phyloP scores from a whole-genome alignment of 768 basidiomycete species.

The Sarcodon sp. region DNA sequence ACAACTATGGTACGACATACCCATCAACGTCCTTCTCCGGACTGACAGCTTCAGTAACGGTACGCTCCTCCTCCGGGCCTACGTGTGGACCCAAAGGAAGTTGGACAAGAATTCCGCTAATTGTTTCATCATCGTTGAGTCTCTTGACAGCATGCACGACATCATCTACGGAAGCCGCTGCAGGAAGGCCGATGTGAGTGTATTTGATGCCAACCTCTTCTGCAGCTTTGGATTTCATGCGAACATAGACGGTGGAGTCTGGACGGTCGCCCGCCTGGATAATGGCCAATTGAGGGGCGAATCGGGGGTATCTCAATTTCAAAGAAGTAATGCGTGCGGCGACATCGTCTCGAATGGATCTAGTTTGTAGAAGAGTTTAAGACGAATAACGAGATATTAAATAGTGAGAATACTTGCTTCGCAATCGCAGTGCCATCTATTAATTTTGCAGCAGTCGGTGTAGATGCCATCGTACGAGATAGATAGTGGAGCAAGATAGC shows the following conservation, averaged over 20 bases:
- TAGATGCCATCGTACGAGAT: slow-evolving; percentile 8
- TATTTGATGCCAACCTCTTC: slow-evolving; percentile 87
- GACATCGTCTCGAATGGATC: slow-evolving; percentile 71
- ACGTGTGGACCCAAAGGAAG: slow-evolving; percentile 85
- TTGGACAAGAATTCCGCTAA: slow-evolving; percentile 91
- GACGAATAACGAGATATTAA: slow-evolving; percentile 1
- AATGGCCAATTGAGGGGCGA: slow-evolving; percentile 83
- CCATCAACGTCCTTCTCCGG: slow-evolving; percentile 97
- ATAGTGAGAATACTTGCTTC: slow-evolving; percentile 39
- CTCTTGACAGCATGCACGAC: slow-evolving; percentile 66
- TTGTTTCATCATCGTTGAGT: slow-evolving; percentile 69
- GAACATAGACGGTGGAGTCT: slow-evolving; percentile 86
- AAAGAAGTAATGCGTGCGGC: slow-evolving; percentile 52
- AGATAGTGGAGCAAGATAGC: neutral
- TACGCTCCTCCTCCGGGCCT: slow-evolving; percentile 68
- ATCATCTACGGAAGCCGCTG: slow-evolving; percentile 56
- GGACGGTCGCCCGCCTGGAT: slow-evolving; percentile 89
- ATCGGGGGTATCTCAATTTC: slow-evolving; percentile 67
- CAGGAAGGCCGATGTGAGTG: slow-evolving; percentile 66
- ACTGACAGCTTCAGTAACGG: slow-evolving; percentile 88
- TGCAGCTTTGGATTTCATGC: slow-evolving; percentile 96
- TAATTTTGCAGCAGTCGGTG: slow-evolving; percentile 28
- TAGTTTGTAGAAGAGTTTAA: slow-evolving; percentile 18
- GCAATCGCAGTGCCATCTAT: slow-evolving; percentile 83
- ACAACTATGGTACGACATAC: slow-evolving; percentile 26